Evolutionary conservation across 768 basidiomycete genomes (phyloP).

Genomic region (Podaxis pistillaris): DNA sequence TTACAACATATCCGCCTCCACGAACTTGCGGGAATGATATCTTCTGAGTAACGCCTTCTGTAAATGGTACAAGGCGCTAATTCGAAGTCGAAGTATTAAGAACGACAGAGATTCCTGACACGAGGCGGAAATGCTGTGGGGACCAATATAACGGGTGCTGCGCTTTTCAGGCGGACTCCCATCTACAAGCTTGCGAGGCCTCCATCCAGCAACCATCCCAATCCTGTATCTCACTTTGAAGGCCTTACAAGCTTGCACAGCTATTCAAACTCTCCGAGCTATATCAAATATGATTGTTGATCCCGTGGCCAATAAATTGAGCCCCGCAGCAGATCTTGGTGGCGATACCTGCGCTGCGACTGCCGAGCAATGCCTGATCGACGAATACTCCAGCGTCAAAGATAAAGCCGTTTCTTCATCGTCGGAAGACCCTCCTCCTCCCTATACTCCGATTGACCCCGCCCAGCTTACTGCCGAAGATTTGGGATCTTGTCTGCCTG

Average conservation of each 20-base stretch:
- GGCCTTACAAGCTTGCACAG: neutral
- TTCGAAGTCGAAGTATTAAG: constrained; percentile 12
- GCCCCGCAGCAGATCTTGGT: neutral
- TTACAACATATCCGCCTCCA: constrained; percentile 8
- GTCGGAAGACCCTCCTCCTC: constrained; percentile 2
- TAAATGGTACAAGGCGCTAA: constrained; percentile 3
- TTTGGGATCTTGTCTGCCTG: neutral
- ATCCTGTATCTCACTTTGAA: neutral
- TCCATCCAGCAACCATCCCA: neutral
- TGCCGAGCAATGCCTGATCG: neutral
- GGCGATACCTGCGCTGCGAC: neutral
- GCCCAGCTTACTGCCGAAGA: neutral
- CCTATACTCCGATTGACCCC: neutral
- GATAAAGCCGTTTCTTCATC: neutral
- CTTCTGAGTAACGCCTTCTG: neutral
- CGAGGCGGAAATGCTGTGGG: neutral
- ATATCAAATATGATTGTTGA: neutral
- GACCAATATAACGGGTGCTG: neutral
- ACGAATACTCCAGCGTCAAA: neutral
- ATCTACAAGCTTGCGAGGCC: constrained; percentile 2
- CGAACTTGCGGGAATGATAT: neutral
- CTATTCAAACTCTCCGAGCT: neutral
- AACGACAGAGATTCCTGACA: neutral
- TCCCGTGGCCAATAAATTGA: neutral
- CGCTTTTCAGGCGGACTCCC: neutral